Conservation (phyloP, 306 rosid genomes). For the Senna siamea region DNA sequence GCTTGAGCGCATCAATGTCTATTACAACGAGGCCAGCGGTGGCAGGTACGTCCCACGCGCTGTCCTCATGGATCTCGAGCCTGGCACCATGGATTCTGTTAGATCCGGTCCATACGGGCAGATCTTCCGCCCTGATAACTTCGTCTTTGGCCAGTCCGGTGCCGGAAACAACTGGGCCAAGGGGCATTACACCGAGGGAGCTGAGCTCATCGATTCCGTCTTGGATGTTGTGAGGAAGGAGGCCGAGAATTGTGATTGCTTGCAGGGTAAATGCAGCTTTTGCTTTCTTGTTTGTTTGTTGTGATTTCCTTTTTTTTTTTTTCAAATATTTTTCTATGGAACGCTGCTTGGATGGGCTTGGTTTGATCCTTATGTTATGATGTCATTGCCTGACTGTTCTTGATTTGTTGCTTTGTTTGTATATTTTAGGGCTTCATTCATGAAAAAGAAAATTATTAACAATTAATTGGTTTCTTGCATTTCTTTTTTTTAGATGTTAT, state of each 20-base stretch:
- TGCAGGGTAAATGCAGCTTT: constrained; percentile 34
- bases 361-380: neutral
- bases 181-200: constrained; percentile 58
- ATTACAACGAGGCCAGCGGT: constrained; percentile 51
- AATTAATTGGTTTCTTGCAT: neutral
- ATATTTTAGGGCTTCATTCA: neutral
- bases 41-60: constrained; percentile 60
- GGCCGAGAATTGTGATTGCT: constrained; percentile 57
- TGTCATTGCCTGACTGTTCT: neutral
- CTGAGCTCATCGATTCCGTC: constrained; percentile 53
- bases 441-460: neutral
- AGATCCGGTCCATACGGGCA: constrained; percentile 58
- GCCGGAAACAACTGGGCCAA: constrained; percentile 60
- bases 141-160: constrained; percentile 55
- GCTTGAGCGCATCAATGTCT: constrained; percentile 54
- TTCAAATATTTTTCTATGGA: neutral
- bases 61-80: constrained; percentile 60
- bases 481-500: too few relatives aligned
- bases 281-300: neutral
- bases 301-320: neutral
- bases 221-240: constrained; percentile 56
- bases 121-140: constrained; percentile 56
- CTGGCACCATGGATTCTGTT: constrained; percentile 56
- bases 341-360: too few relatives aligned
- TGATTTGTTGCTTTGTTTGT: neutral